Evolutionary conservation across 768 basidiomycete genomes (phyloP).

Genomic region (Termitomyces eurrhizus): DNA sequence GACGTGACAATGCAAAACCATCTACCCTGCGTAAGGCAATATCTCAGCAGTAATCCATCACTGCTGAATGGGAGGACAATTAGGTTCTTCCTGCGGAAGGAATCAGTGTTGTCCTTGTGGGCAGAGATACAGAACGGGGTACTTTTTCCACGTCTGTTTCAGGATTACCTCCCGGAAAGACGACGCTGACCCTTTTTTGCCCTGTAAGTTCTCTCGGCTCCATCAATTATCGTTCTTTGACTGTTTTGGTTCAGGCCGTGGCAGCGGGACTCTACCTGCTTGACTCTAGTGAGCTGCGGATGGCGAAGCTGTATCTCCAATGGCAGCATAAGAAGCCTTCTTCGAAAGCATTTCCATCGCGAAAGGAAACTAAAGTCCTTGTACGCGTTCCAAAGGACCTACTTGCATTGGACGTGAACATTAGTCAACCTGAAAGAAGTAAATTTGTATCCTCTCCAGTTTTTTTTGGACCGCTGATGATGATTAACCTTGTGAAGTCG

Average conservation of each 20-base stretch:
- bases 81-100: conserved; percentile 63
- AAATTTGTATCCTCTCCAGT: conserved; percentile 2
- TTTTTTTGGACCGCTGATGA: not conserved
- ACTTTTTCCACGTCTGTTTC: conserved; percentile 44
- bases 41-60: not conserved
- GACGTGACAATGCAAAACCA: conserved; percentile 60
- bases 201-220: conserved; percentile 47
- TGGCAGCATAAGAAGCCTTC: conserved; percentile 49
- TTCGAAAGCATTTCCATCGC: conserved; percentile 21
- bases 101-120: conserved; percentile 55
- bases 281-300: conserved; percentile 62
- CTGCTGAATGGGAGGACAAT: conserved; percentile 2
- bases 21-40: conserved; percentile 62
- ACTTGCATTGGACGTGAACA: conserved; percentile 56
- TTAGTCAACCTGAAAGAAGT: conserved; percentile 56
- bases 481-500: conserved; percentile 38
- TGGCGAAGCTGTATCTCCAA: conserved; percentile 63
- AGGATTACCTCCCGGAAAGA: conserved; percentile 55
- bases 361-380: conserved; percentile 32
- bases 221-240: not conserved
- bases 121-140: conserved; percentile 59
- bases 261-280: conserved; percentile 65
- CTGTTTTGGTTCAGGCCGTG: conserved; percentile 47
- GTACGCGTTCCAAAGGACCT: conserved; percentile 63
- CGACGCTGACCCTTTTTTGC: conserved; percentile 58